Evolutionary conservation across 2,329 filamentous ascomycete genomes (phyloP).

Genomic region (Diaporthe sp.): DNA sequence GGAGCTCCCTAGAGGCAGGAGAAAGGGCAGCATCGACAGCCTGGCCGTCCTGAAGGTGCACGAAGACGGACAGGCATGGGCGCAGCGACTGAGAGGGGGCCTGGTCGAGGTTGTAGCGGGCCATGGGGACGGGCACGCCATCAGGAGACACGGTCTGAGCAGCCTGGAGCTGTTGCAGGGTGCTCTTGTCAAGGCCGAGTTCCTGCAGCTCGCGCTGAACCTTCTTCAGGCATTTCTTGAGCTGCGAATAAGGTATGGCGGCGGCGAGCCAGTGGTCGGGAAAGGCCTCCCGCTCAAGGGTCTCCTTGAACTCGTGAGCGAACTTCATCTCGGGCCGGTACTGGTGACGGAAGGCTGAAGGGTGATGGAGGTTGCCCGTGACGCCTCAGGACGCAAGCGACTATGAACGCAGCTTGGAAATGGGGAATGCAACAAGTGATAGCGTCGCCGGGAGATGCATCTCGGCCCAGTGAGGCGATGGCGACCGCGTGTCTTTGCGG

Average conservation of each 20-base stretch:
- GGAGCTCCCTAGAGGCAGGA: slow-evolving; percentile 73
- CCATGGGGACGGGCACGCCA: slow-evolving; percentile 48
- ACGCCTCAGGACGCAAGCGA: neutral
- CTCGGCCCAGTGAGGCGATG: slow-evolving; percentile 19
- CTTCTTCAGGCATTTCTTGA: slow-evolving; percentile 91
- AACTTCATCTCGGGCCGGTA: slow-evolving; percentile 80
- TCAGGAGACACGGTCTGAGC: slow-evolving; percentile 62
- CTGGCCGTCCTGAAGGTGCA: slow-evolving; percentile 76
- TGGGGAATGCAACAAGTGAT: slow-evolving; percentile 7
- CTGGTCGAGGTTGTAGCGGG: slow-evolving; percentile 70
- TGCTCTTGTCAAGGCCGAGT: slow-evolving; percentile 80
- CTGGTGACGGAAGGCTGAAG: neutral
- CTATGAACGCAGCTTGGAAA: slow-evolving; percentile 24
- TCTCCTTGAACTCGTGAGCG: slow-evolving; percentile 81
- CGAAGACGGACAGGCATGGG: slow-evolving; percentile 78
- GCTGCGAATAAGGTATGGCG: slow-evolving; percentile 85
- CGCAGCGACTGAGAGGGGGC: slow-evolving; percentile 59
- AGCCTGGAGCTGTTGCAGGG: slow-evolving; percentile 75
- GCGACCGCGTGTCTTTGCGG: neutral
- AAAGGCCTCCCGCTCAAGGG: slow-evolving; percentile 79
- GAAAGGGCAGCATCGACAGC: slow-evolving; percentile 78
- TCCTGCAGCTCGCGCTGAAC: slow-evolving; percentile 79
- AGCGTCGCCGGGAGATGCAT: slow-evolving; percentile 34
- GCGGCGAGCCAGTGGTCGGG: slow-evolving; percentile 79
- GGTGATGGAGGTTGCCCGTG: neutral